These are phyloP conservation scores for Brassica juncea DNA, from an alignment of 345 rosid species.

Conservation along the genomic window DNA sequence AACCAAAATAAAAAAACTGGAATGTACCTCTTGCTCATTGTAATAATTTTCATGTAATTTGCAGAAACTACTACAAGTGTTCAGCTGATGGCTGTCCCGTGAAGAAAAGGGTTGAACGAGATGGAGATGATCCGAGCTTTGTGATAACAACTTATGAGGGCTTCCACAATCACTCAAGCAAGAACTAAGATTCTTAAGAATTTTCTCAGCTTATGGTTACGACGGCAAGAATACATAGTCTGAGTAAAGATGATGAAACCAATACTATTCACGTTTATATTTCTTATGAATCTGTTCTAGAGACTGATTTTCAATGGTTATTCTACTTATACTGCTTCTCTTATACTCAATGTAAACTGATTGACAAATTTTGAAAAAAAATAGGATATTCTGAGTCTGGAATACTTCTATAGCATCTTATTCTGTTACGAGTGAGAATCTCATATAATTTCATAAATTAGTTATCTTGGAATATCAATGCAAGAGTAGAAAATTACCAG, in stretches of 20 bases:
- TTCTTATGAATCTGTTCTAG: constrained; percentile 10
- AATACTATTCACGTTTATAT: background rate
- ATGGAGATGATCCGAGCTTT: constrained; percentile 63
- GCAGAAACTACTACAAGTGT: constrained; percentile 86
- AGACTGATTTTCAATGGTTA: constrained; percentile 15
- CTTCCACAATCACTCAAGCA: constrained; percentile 62
- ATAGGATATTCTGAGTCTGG: constrained; percentile 9
- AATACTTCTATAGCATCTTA: constrained; percentile 14
- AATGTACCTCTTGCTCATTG: background rate
- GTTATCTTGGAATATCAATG: background rate
- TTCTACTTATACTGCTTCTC: constrained; percentile 9
- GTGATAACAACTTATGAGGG: constrained; percentile 92
- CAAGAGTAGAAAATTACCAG: constrained; percentile 12
- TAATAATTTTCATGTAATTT: constrained; percentile 20
- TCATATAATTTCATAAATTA: background rate
- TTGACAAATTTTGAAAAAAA: constrained; percentile 14
- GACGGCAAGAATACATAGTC: background rate
- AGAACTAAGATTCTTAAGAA: background rate
- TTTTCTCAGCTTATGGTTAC: background rate
- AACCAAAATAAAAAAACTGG: background rate
- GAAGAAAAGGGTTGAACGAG: constrained; percentile 94
- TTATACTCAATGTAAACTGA: constrained; percentile 18
- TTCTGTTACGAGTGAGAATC: background rate
- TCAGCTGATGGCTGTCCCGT: constrained; percentile 74
- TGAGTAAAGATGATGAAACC: constrained; percentile 15